Conservation (phyloP, 2,329 filamentous ascomycete species). For the Trichoderma asperellum region DNA sequence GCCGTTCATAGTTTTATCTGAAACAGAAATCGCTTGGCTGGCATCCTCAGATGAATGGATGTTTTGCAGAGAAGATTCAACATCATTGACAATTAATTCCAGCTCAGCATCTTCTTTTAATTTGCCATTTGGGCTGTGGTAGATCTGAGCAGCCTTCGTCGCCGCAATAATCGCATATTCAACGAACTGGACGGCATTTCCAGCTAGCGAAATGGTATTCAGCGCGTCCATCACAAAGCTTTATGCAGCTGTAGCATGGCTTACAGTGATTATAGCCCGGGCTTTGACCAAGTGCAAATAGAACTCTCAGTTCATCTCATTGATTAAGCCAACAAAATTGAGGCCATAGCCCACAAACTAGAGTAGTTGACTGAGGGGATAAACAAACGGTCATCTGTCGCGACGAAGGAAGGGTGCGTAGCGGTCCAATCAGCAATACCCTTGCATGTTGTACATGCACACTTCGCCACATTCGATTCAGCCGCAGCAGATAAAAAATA, state of each 20-base stretch:
- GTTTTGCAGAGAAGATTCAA: not conserved
- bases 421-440: slow-evolving; percentile 1
- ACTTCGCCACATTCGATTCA: not conserved
- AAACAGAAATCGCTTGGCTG: not conserved
- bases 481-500: not conserved
- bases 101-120: not conserved
- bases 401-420: not conserved
- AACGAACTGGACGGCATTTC: slow-evolving; percentile 12
- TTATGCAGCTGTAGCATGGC: not conserved
- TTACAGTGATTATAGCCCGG: not conserved
- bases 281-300: not conserved
- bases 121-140: not conserved
- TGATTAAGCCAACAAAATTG: not conserved
- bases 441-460: not conserved
- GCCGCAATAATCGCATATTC: slow-evolving; percentile 14
- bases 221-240: slow-evolving; percentile 4
- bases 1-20: not conserved
- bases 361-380: not conserved
- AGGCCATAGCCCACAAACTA: too few relatives aligned
- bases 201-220: slow-evolving; percentile 1
- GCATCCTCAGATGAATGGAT: not conserved
- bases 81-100: not conserved
- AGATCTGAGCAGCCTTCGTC: slow-evolving; percentile 1
- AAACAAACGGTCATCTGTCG: not conserved
- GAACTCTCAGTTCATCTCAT: not conserved